Conservation (phyloP, 2,329 filamentous ascomycete genomes). For the Leptoxyphium fumago region DNA sequence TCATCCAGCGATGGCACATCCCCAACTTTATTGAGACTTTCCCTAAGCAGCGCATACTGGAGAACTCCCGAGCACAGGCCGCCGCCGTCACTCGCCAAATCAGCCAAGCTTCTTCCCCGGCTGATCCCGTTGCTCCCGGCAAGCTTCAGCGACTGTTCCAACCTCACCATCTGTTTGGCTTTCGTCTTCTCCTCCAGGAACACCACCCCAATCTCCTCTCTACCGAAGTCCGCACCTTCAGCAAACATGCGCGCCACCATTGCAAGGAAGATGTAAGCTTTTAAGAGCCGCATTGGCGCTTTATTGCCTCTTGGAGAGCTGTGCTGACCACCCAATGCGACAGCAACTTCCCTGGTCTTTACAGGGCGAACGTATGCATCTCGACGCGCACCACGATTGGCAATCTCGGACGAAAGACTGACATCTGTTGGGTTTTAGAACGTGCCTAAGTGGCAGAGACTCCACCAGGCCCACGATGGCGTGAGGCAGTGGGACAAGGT, state of each 20-base stretch:
- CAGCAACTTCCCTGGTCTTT: slow-evolving; percentile 29
- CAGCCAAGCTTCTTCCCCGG: slow-evolving; percentile 4
- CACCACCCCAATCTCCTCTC: not conserved
- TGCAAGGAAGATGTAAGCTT: not conserved
- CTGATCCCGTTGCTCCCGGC: not conserved
- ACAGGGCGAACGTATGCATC: slow-evolving; percentile 47
- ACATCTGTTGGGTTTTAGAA: slow-evolving; percentile 17
- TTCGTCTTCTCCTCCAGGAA: not conserved
- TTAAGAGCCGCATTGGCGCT: not conserved
- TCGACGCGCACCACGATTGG: not conserved
- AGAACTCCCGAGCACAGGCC: not conserved
- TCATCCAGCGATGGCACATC: no score
- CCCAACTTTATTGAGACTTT: no score
- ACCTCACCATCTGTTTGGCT: not conserved
- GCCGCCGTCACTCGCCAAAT: slow-evolving; percentile 2
- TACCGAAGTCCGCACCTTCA: not conserved
- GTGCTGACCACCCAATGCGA: not conserved
- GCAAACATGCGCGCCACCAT: not conserved
- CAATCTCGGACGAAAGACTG: no score
- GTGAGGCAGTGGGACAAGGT: slow-evolving; percentile 67
- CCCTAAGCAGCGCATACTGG: no score
- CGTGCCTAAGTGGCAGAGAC: slow-evolving; percentile 59
- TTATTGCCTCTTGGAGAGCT: not conserved
- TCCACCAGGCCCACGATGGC: slow-evolving; percentile 61
- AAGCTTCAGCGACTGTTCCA: not conserved